Base-by-base conservation (phyloP, 116 monocot genomes). In the Posidonia oceanica region DNA sequence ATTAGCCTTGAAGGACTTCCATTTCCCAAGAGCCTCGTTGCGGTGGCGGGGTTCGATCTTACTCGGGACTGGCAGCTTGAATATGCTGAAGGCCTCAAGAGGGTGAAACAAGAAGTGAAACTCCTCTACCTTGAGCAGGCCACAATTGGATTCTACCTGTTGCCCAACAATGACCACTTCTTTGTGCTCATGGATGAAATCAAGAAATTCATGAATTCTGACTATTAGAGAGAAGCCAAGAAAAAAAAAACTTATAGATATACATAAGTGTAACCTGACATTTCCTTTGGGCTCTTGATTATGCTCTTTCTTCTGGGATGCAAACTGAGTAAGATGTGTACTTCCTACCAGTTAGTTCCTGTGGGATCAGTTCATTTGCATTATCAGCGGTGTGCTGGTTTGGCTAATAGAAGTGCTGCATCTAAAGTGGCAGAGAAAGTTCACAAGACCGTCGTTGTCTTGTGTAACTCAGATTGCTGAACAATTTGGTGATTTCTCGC, bases 91-190 rank as follows among this genome's bases (percentile, higher is more conserved):
- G 82, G 75, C 14, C 67, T 82, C 15, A 44, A 64, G 68, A 54
- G 57, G 22, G 78, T 78, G 6, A 71, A 78, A 41, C 74, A 75
- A n/a, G 67, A 75, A 5, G 78, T 82, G 67, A 75, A 78, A 22
- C 82, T 82, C 13, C 54, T 82, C 5, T 75, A 78, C 17, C 71
- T 71, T 15, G 61, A 68, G 66, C 74, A 82, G 67, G 82, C 82
- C 10, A 82, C 82, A 7, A 71, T 82, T 64, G 82, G 82, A 4
- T 82, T 82, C 82, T 82, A 82, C 71, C 48, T 82, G n/a, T 38
- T 82, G 70, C 82, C 82, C 66, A 82, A 82, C 66, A 82, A 78
- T 23, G 71, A 82, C 57, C 82, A 82, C 55, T 82, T 78, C 78
- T 70, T 78, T 21, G 66, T 74, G 63, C 71, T 82, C 44, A 78